Conservation (phyloP, 495 filamentous ascomycete genomes). For the Podospora anserina region DNA sequence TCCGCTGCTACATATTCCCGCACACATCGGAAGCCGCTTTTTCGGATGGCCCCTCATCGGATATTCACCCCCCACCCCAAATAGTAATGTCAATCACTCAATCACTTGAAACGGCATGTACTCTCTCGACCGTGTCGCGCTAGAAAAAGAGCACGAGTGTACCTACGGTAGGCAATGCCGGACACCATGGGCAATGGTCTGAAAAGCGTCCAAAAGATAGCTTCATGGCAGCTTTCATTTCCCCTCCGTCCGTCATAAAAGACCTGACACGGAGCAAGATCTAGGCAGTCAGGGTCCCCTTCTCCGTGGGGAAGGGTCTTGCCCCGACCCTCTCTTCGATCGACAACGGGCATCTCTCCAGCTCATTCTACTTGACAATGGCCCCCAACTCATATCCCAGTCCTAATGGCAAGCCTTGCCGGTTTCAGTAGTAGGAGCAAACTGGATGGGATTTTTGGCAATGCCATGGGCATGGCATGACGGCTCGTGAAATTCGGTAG, state of each 20-base stretch:
- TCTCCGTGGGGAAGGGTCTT: background rate
- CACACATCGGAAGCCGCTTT: background rate
- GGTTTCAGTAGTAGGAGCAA: background rate
- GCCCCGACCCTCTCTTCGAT: background rate
- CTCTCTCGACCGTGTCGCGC: background rate
- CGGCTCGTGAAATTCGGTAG: background rate
- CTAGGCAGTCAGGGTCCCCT: background rate
- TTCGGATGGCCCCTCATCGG: slow-evolving; percentile 8
- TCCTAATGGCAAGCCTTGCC: background rate
- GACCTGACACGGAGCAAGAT: too few relatives aligned
- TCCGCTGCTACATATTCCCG: background rate
- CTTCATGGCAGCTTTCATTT: too few relatives aligned
- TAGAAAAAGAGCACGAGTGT: background rate
- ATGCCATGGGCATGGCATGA: background rate
- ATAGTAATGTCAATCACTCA: background rate
- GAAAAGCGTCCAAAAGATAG: too few relatives aligned
- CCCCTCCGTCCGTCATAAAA: too few relatives aligned
- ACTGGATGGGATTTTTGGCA: background rate
- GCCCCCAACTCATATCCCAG: too few relatives aligned
- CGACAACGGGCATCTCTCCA: background rate
- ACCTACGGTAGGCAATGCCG: too few relatives aligned
- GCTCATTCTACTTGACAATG: slow-evolving; percentile 5
- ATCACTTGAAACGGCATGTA: background rate
- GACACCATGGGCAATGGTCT: too few relatives aligned
- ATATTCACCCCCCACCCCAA: background rate